Evolutionary conservation across 495 filamentous ascomycete species (phyloP).

Genomic region (Penicillium egyptiacum): DNA sequence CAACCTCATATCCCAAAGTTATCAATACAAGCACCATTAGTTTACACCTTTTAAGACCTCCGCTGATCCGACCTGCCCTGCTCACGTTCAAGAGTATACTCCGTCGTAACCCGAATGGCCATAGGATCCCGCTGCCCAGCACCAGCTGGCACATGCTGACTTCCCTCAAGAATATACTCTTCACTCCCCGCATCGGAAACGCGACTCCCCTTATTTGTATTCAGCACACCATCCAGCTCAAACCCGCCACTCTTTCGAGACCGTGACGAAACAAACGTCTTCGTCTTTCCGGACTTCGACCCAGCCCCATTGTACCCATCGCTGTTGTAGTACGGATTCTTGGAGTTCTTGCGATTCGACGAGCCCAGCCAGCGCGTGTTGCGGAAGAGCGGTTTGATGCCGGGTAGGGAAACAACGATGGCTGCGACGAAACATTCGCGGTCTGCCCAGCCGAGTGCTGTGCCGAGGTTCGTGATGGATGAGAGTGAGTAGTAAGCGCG

Average conservation of each 20-base stretch:
- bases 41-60: neutral
- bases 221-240: slow-evolving; percentile 12
- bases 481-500: slow-evolving; percentile 28
- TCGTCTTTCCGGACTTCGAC: slow-evolving; percentile 15
- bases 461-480: slow-evolving; percentile 21
- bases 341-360: slow-evolving; percentile 13
- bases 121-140: slow-evolving; percentile 3
- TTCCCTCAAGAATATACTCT: slow-evolving; percentile 12
- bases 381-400: slow-evolving; percentile 30
- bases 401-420: slow-evolving; percentile 26
- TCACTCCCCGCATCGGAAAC: neutral
- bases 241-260: slow-evolving; percentile 3
- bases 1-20: too few relatives aligned
- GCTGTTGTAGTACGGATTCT: slow-evolving; percentile 13
- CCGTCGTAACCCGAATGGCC: slow-evolving; percentile 20
- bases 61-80: neutral
- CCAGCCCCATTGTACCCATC: slow-evolving; percentile 16
- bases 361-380: slow-evolving; percentile 23
- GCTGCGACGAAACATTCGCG: slow-evolving; percentile 29
- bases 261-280: slow-evolving; percentile 13
- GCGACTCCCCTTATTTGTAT: slow-evolving; percentile 1
- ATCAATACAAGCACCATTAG: neutral
- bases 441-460: slow-evolving; percentile 25
- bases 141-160: neutral
- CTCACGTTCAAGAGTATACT: slow-evolving; percentile 13